Percentiles rank a stretch among this genome's conserved stretches.
Evolutionary conservation across 148 eudicot genomes (phyloP).

Genomic region (Dysphania ambrosioides): DNA sequence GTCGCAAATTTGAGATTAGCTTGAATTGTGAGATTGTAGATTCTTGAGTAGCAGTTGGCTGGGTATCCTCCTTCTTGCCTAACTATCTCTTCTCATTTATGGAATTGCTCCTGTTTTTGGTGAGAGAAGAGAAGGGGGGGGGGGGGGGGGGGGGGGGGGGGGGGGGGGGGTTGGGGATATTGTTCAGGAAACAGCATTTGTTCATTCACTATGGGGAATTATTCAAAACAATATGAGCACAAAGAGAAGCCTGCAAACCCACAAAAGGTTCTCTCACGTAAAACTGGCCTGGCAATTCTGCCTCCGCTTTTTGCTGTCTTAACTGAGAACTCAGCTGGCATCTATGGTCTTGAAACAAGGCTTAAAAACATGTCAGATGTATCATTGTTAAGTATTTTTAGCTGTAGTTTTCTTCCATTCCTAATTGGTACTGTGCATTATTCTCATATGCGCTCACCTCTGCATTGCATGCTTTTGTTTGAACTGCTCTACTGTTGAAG

Average conservation of each 20-base stretch:
- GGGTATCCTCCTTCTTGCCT: too few relatives aligned
- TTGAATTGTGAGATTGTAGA: neutral
- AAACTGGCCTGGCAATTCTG: too few relatives aligned
- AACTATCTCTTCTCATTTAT: neutral
- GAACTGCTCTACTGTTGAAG: neutral
- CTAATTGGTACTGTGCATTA: neutral
- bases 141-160: too few relatives aligned
- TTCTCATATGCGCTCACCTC: neutral
- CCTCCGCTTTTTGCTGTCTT: too few relatives aligned
- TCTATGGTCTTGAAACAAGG: too few relatives aligned
- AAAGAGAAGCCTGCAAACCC: too few relatives aligned
- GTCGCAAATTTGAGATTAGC: neutral
- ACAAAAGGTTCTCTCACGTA: too few relatives aligned
- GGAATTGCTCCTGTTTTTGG: neutral
- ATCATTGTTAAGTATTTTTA: neutral
- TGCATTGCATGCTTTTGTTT: neutral
- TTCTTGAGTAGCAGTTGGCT: neutral
- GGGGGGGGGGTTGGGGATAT: neutral
- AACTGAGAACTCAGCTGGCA: too few relatives aligned
- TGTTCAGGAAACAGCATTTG: neutral
- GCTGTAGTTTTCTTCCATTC: neutral
- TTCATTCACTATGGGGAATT: neutral
- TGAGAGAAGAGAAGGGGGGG: too few relatives aligned
- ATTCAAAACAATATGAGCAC: too few relatives aligned
- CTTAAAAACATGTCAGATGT: neutral